Percentiles rank a stretch among this genome's conserved stretches.
Conservation (phyloP, 805 yeast species). For the Starmerella bombi region DNA sequence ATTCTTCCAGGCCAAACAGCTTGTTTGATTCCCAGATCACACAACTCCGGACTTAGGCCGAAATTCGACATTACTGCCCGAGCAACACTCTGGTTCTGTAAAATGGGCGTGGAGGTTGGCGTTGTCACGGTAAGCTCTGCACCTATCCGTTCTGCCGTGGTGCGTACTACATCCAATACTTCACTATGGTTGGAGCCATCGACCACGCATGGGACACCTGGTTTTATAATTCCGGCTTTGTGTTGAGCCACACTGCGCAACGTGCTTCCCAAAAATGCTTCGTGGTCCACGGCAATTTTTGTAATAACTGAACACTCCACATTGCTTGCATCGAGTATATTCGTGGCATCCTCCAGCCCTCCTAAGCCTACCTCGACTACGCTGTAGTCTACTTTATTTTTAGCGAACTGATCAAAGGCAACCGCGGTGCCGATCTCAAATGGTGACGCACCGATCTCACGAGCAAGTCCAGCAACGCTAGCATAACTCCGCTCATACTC, state of each 20-base stretch:
- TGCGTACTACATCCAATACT: constrained; percentile 31
- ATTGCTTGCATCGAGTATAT: constrained; percentile 36
- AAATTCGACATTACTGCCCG: background rate
- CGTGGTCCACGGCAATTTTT: constrained; percentile 79
- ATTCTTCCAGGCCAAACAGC: constrained; percentile 84
- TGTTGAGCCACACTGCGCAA: constrained; percentile 54
- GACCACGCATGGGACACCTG: constrained; percentile 46
- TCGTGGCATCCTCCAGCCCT: constrained; percentile 81
- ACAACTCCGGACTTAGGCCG: constrained; percentile 11
- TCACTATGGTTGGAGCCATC: constrained; percentile 50
- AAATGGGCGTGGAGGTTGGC: constrained; percentile 23
- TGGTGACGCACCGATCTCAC: constrained; percentile 59
- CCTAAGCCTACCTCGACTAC: constrained; percentile 93
- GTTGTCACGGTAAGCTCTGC: constrained; percentile 14
- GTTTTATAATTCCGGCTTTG: constrained; percentile 77
- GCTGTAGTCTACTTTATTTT: constrained; percentile 52
- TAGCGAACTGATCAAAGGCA: constrained; percentile 63
- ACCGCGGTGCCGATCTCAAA: constrained; percentile 77
- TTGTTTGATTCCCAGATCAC: constrained; percentile 39
- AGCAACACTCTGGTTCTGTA: constrained; percentile 10
- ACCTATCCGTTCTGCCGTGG: constrained; percentile 3
- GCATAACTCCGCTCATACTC: constrained; percentile 34
- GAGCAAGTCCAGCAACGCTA: constrained; percentile 28
- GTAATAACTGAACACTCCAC: constrained; percentile 62
- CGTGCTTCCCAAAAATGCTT: constrained; percentile 55